Conservation (phyloP, 345 rosid species). For the Ceriops decandra region DNA sequence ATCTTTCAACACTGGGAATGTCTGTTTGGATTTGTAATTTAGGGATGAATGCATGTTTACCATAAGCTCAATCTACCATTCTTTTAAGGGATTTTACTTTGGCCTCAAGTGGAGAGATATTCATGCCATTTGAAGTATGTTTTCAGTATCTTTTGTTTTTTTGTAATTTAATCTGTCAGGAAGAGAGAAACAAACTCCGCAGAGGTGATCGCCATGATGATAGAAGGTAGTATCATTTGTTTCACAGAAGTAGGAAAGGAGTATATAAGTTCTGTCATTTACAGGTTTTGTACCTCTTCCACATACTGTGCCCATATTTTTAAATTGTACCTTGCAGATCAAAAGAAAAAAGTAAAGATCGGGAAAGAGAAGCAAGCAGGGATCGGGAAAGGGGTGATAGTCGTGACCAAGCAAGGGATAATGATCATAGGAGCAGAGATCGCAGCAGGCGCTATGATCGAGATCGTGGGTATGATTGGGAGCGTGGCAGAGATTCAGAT, state of each 20-base stretch:
- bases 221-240: conserved; percentile 32
- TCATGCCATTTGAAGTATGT: conserved; percentile 12
- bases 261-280: background rate
- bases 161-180: conserved; percentile 49
- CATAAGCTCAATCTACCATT: background rate
- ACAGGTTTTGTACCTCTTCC: background rate
- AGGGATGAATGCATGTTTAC: background rate
- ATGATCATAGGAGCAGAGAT: conserved; percentile 82
- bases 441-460: conserved; percentile 75
- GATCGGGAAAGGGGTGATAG: conserved; percentile 63
- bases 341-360: conserved; percentile 62
- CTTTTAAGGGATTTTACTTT: background rate
- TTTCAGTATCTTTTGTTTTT: conserved; percentile 21
- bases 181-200: conserved; percentile 69
- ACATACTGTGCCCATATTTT: background rate
- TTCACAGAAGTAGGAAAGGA: background rate
- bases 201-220: conserved; percentile 58
- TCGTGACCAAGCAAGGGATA: conserved; percentile 79
- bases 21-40: no score
- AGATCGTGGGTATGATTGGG: conserved; percentile 59
- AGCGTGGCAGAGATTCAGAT: conserved; percentile 60
- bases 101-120: conserved; percentile 9
- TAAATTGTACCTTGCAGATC: conserved; percentile 41
- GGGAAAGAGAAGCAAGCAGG: conserved; percentile 57
- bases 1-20: no score